A percentile compares a stretch with the other conserved stretches of the same genome.
Conservation (phyloP, 495 filamentous ascomycete species). For the Oidiodendron maius region DNA sequence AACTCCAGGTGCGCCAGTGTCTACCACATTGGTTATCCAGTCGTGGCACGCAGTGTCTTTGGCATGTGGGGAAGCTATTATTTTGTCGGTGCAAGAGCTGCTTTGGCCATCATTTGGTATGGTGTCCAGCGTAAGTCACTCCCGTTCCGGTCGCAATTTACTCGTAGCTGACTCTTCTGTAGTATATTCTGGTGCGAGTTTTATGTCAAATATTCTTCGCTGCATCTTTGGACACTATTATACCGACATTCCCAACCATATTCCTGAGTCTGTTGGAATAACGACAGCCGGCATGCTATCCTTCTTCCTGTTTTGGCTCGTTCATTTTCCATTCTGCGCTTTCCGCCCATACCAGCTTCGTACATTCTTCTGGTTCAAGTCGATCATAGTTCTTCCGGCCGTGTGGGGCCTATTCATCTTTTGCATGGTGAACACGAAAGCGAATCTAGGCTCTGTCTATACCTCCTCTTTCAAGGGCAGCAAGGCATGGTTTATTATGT, state of each 20-base stretch:
- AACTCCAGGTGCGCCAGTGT: constrained; percentile 28
- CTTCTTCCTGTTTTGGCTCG: constrained; percentile 42
- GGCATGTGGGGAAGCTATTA: constrained; percentile 34
- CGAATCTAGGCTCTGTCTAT: constrained; percentile 27
- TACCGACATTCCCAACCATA: constrained; percentile 33
- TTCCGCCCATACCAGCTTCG: constrained; percentile 26
- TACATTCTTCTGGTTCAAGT: constrained; percentile 28
- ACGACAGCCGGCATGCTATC: constrained; percentile 33
- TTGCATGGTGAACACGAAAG: constrained; percentile 35
- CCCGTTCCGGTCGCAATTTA: neutral
- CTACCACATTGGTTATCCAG: constrained; percentile 35
- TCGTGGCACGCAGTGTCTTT: constrained; percentile 27
- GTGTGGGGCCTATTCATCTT: constrained; percentile 34
- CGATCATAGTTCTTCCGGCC: constrained; percentile 23
- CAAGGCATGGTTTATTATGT: constrained; percentile 34
- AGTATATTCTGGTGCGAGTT: constrained; percentile 28
- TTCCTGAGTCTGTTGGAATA: constrained; percentile 32
- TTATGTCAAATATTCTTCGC: constrained; percentile 28
- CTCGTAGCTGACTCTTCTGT: neutral
- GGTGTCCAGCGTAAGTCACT: constrained; percentile 26
- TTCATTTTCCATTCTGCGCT: constrained; percentile 34
- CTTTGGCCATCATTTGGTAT: constrained; percentile 31
- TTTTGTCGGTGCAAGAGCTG: constrained; percentile 26
- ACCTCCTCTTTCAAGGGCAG: constrained; percentile 14
- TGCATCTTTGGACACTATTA: constrained; percentile 20